A percentile compares a stretch with the other conserved stretches of the same genome.
Evolutionary conservation across 106 monocot species (phyloP).

Genomic region (Dioscorea alata): DNA sequence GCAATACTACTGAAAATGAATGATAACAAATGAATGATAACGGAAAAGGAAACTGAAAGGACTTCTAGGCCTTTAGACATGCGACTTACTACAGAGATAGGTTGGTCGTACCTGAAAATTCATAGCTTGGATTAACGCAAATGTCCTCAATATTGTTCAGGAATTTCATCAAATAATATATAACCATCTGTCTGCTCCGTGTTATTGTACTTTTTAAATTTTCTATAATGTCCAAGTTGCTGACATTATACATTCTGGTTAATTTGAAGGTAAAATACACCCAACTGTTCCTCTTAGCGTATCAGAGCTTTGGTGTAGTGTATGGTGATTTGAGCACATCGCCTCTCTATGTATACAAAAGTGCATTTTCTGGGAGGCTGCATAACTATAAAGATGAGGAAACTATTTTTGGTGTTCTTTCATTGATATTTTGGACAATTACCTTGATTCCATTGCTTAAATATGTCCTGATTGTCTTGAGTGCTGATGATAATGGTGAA

Average conservation of each 20-base stretch:
- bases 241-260: slow-evolving; percentile 18
- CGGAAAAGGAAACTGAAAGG: too few relatives aligned
- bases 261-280: slow-evolving; percentile 39
- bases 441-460: slow-evolving; percentile 78
- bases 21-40: too few relatives aligned
- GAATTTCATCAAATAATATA: too few relatives aligned
- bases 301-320: slow-evolving; percentile 96
- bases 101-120: too few relatives aligned
- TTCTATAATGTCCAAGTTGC: too few relatives aligned
- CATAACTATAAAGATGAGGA: slow-evolving; percentile 62
- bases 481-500: slow-evolving; percentile 97
- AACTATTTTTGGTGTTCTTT: slow-evolving; percentile 68
- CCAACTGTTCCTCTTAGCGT: slow-evolving; percentile 71
- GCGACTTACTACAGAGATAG: too few relatives aligned
- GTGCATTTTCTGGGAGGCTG: slow-evolving; percentile 62
- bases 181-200: too few relatives aligned
- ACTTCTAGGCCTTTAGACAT: too few relatives aligned
- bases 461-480: slow-evolving; percentile 73
- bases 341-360: slow-evolving; percentile 87
- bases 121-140: too few relatives aligned
- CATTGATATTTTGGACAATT: slow-evolving; percentile 88
- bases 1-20: too few relatives aligned
- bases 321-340: slow-evolving; percentile 90
- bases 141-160: too few relatives aligned
- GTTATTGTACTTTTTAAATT: too few relatives aligned